Evolutionary conservation across 345 rosid species (phyloP), one percentile per base, ranked within the genome.

Genomic region (Salix exigua): DNA sequence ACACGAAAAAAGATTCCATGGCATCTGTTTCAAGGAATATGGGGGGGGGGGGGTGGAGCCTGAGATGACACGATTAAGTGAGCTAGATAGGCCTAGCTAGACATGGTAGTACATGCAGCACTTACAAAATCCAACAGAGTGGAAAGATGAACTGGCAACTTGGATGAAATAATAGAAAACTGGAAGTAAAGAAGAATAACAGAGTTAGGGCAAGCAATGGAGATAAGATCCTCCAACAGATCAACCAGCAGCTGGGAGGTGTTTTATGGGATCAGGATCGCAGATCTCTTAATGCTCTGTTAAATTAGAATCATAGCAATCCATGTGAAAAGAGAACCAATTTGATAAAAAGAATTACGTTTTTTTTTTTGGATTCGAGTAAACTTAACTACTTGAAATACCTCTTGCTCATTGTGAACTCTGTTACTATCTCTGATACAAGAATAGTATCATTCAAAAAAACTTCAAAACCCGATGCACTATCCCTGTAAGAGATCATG

Each of bases 1-100:
- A 31, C 71, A 74, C 37, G 23, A 61, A 74, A 35, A 26, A n/a
- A 74, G 70, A 65, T 65, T 65, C 70, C 62, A 65, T 26, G 30
- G 28, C 64, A 66, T 66, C 46, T 19, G 64, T 66, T 66, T 23
- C 71, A 48, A 75, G 46, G 64, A 50, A 12, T 16, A 64, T 33
- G 71, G 44, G 14, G 33, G 19, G 33, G 19, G 25, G 26, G 9
- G 11, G 25, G 55, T 4, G 38, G 42, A 53, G 30, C 46, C 21
- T 37, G 40, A 10, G 17, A 50, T 31, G 73, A 35, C 51, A 44
- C 46, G 7, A 66, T 35, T 35, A 11, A 5, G 28, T n/a, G 48
- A 72, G n/a, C 42, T 16, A 44, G 7, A 2, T 21, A 30, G 44
- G 23, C 9, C 26, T 23, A 7, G 28, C 30, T n/a, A 37, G 74